These are phyloP conservation scores for Rhinocladiella similis DNA, from an alignment of 2,329 filamentous ascomycete genomes.

Conservation along the genomic window DNA sequence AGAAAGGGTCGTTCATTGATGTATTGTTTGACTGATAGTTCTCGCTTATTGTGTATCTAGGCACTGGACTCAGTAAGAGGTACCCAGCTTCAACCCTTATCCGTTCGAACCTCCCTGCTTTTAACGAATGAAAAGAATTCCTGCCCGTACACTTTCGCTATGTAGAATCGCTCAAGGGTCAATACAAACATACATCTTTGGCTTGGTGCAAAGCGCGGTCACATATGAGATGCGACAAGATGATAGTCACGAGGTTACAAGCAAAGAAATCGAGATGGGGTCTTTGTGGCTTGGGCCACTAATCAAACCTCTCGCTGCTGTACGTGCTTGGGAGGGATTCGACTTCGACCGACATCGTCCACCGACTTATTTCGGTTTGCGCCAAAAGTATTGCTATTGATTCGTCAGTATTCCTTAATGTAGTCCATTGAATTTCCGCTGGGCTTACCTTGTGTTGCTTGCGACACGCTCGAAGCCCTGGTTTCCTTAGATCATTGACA, in stretches of 20 bases:
- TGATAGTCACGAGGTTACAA: too few species aligned
- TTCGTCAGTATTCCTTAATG: conserved; percentile 10
- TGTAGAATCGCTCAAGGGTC: background rate
- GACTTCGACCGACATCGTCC: too few species aligned
- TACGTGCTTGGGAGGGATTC: too few species aligned
- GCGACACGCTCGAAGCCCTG: conserved; percentile 81
- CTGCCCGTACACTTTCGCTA: background rate
- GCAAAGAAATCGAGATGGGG: too few species aligned
- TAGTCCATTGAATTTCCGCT: background rate
- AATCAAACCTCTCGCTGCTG: too few species aligned
- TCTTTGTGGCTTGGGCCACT: too few species aligned
- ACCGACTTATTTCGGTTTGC: conserved; percentile 56
- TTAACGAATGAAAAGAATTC: background rate
- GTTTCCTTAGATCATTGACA: conserved; percentile 82
- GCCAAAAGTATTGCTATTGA: conserved; percentile 71
- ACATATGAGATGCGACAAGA: background rate
- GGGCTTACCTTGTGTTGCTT: conserved; percentile 91
- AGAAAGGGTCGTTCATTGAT: too few species aligned
- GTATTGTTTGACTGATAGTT: too few species aligned
- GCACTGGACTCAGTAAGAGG: too few species aligned
- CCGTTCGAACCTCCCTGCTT: too few species aligned
- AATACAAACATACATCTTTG: background rate
- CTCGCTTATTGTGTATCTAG: too few species aligned
- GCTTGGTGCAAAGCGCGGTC: background rate
- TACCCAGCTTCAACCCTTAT: too few species aligned